Conservation (phyloP, 2,329 filamentous ascomycete species). For the Aaosphaeria pasadenensis region DNA sequence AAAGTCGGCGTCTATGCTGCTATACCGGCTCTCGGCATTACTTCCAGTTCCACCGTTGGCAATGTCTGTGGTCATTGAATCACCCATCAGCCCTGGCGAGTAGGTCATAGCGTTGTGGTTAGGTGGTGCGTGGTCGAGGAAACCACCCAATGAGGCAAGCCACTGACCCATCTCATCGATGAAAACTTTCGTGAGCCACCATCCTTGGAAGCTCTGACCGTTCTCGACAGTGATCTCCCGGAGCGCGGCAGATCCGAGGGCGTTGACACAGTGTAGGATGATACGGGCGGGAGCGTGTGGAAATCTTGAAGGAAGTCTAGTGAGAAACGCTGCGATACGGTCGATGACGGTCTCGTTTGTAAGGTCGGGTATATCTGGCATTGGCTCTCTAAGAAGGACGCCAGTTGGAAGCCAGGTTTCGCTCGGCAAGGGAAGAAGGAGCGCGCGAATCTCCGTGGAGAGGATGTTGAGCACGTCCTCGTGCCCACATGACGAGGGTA, state of each 20-base stretch:
- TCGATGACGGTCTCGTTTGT: slow-evolving; percentile 62
- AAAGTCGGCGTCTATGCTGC: slow-evolving; percentile 37
- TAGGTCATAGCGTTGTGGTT: slow-evolving; percentile 21
- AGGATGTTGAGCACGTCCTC: slow-evolving; percentile 56
- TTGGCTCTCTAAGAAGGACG: slow-evolving; percentile 40
- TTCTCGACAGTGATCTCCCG: slow-evolving; percentile 77
- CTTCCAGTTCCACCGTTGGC: slow-evolving; percentile 34
- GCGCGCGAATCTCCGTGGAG: slow-evolving; percentile 61
- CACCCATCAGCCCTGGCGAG: slow-evolving; percentile 27
- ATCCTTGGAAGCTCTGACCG: slow-evolving; percentile 79
- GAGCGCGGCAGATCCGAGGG: slow-evolving; percentile 72
- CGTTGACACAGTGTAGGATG: slow-evolving; percentile 73
- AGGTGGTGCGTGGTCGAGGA: slow-evolving; percentile 59
- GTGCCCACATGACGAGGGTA: slow-evolving; percentile 51
- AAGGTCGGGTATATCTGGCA: slow-evolving; percentile 22
- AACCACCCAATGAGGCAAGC: slow-evolving; percentile 85
- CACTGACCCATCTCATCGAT: slow-evolving; percentile 92
- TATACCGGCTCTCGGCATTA: slow-evolving; percentile 38
- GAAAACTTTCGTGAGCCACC: slow-evolving; percentile 96
- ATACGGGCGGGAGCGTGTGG: slow-evolving; percentile 70
- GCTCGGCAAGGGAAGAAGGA: slow-evolving; percentile 67
- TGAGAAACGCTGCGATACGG: slow-evolving; percentile 72
- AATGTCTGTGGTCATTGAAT: slow-evolving; percentile 25
- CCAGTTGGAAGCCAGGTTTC: slow-evolving; percentile 62
- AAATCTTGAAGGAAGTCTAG: slow-evolving; percentile 66